Evolutionary conservation across 306 rosid species (phyloP), one percentile per base, ranked within the genome.

Genomic region (Neltuma alba): DNA sequence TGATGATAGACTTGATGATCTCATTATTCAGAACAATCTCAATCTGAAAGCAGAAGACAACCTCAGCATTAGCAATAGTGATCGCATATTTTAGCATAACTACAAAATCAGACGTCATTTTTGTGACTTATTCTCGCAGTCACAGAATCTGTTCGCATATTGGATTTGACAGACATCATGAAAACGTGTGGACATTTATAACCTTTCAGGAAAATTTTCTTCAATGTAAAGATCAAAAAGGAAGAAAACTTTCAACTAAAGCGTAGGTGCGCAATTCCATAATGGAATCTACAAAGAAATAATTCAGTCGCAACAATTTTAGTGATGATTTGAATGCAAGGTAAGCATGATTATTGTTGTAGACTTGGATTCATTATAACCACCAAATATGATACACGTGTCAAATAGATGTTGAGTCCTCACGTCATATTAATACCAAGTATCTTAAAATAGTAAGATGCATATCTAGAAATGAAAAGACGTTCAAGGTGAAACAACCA

Each of bases 1-100:
- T 92, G 83, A 94, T 87, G 60, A 94, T 92, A 45, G 99, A 92
- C 81, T 85, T 89, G 7, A 94, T 69, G 72, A 94, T 89, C 87
- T 89, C 94, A 36, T 91, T 89, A 81, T 90, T 81, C 79, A 78
- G 83, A 78, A 81, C 85, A 11, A 85, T 78, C 38, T 83, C 85
- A 66, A 83, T 83, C 97, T 94, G 89, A 76, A 72, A 72, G 77
- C 23, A 37, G 47, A 70, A 70, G 40, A 66, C 67, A 76, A 66
- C 65, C 44, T 74, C 25, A 15, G 40, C 6, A 78, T 85, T 66
- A 42, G 34, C 72, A 77, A 71, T 73, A 27, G 25, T 74, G 61
- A 36, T 62, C 16, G 55, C 11, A 44, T 21, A 57, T 23, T 54
- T 73, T 20, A 28, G 21, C 14, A 64, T 12, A 55, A 58, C 40